Base-by-base conservation (phyloP, 306 rosid genomes). In the Betula pendula region DNA sequence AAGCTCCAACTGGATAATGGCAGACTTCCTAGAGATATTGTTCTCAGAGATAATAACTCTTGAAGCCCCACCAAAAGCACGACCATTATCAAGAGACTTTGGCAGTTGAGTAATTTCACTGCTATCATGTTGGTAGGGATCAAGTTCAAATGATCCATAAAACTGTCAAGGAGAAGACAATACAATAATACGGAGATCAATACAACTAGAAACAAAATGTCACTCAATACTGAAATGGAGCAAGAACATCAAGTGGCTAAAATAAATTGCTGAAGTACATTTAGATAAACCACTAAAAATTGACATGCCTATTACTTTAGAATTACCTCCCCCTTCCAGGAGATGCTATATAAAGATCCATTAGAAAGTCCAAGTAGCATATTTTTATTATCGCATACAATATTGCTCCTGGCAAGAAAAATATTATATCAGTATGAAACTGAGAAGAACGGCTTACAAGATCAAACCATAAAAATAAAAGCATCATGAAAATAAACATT, bases 251-350 rank as follows among this genome's bases (percentile, higher is more conserved):
- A 75, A 58, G n/a, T 33, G 75, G 59, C 50, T 31, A 40, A 70
- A 49, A 60, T 75, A 73, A 71, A n/a, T 63, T 43, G 62, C 38
- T 38, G 25, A 69, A 78, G 45, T 70, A 20, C 77, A 82, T 49
- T 5, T 16, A 13, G 10, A 19, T 8, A 10, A 71, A 55, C 24
- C 53, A 19, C 53, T 66, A 66, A 38, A 44, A 58, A 47, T 19
- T 43, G 67, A 22, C 52, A 31, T 38, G 74, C 60, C 68, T 20
- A 70, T 22, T 43, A 55, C 62, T 75, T 75, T 50, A 71, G 67
- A 60, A 79, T 81, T 94, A 95, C 98, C 97, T 92, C 97, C 70
- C 95, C 96, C 87, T 95, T 95, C 98, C 98, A 95, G 48, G 98
- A 92, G 77, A 95, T 85, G 75, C 90, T 88, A 81, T 90, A 92